A percentile compares a stretch with the other conserved stretches of the same genome.
Conservation (phyloP, 2,329 filamentous ascomycete species). For the Rhynchosporium secalis region DNA sequence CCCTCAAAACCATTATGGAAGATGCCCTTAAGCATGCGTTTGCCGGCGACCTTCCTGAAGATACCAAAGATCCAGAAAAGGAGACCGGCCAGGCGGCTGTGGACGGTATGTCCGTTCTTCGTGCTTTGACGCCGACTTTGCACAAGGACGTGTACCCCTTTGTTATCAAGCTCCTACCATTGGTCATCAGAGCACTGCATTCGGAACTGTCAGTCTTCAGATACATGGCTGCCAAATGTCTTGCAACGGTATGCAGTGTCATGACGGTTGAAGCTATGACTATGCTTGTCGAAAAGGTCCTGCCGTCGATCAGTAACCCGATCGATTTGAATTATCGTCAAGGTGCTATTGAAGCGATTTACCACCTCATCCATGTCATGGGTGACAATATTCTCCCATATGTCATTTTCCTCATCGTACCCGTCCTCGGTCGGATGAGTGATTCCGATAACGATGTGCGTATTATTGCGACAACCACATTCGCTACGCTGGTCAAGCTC, state of each 20-base stretch:
- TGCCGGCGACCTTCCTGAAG: slow-evolving; percentile 65
- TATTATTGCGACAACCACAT: slow-evolving; percentile 91
- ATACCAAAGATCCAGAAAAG: slow-evolving; percentile 72
- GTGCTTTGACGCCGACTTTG: slow-evolving; percentile 90
- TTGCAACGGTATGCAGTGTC: slow-evolving; percentile 95
- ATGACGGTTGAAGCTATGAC: slow-evolving; percentile 96
- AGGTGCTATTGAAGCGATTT: slow-evolving; percentile 91
- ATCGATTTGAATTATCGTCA: slow-evolving; percentile 86
- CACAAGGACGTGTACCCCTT: slow-evolving; percentile 74
- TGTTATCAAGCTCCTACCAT: slow-evolving; percentile 78
- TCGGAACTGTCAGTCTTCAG: slow-evolving; percentile 88
- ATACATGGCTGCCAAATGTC: slow-evolving; percentile 95
- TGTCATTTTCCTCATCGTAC: slow-evolving; percentile 97
- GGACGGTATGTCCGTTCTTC: slow-evolving; percentile 88
- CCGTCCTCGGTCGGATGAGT: slow-evolving; percentile 95
- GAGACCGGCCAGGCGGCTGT: slow-evolving; percentile 88
- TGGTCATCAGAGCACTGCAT: slow-evolving; percentile 84
- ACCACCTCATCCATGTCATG: slow-evolving; percentile 98
- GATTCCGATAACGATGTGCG: slow-evolving; percentile 96
- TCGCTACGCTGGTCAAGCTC: slow-evolving; percentile 94
- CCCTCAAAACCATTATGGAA: slow-evolving; percentile 78
- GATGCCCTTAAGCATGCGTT: slow-evolving; percentile 76
- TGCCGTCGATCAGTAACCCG: slow-evolving; percentile 89
- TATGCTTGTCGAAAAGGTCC: slow-evolving; percentile 85
- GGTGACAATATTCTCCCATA: slow-evolving; percentile 94